Evolutionary conservation across 179 eudicot genomes (phyloP).

Genomic region (Corrigiola litoralis): DNA sequence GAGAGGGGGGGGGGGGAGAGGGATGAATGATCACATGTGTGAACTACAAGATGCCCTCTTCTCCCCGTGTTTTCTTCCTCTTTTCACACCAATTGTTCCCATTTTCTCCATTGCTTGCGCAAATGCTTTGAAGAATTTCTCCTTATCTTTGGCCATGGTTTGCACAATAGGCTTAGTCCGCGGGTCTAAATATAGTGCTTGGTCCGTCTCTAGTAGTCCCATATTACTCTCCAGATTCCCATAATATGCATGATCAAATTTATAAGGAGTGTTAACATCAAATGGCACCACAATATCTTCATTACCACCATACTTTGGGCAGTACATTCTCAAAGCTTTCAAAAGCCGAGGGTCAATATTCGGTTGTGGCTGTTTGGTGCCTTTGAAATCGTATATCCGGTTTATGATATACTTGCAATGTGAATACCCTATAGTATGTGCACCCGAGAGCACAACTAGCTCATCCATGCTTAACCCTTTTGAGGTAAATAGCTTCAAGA

Average conservation of each 20-base stretch:
- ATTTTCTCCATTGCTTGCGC: slow-evolving; percentile 75
- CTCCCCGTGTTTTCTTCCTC: slow-evolving; percentile 75
- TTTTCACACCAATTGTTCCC: slow-evolving; percentile 77
- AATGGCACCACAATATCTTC: slow-evolving; percentile 71
- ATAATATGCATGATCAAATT: slow-evolving; percentile 75
- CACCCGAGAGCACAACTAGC: slow-evolving; percentile 79
- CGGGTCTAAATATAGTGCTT: slow-evolving; percentile 61
- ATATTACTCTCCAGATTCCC: slow-evolving; percentile 65
- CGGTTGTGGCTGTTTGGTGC: slow-evolving; percentile 45
- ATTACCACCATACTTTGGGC: slow-evolving; percentile 74
- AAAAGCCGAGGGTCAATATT: slow-evolving; percentile 61
- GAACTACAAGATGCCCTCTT: slow-evolving; percentile 54
- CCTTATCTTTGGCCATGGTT: slow-evolving; percentile 49
- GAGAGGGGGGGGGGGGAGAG: no score
- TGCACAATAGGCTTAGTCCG: slow-evolving; percentile 62
- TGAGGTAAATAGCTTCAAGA: slow-evolving; percentile 56
- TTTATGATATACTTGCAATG: slow-evolving; percentile 58
- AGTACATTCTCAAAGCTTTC: slow-evolving; percentile 64
- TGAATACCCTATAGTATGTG: slow-evolving; percentile 80
- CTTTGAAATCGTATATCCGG: slow-evolving; percentile 58
- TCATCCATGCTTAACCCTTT: slow-evolving; percentile 63
- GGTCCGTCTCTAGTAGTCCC: slow-evolving; percentile 69
- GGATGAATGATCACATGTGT: slow-evolving; percentile 18
- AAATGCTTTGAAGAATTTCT: slow-evolving; percentile 62
- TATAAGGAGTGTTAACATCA: slow-evolving; percentile 78